Evolutionary conservation across 2,329 filamentous ascomycete species (phyloP).

Genomic region (Tolypocladium album): DNA sequence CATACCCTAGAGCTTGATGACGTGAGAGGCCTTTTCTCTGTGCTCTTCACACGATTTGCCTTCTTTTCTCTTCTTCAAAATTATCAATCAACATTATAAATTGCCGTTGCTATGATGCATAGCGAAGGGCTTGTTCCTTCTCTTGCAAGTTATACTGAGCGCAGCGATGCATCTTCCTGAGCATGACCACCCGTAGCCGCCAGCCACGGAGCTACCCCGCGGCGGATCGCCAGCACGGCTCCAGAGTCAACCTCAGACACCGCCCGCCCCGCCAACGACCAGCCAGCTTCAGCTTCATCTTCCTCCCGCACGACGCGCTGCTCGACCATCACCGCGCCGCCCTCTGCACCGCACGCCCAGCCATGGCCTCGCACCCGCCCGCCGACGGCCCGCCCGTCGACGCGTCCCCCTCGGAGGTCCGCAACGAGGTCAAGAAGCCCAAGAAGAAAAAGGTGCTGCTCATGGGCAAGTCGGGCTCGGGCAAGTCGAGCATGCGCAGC

Average conservation of each 20-base stretch:
- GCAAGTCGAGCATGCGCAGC: slow-evolving; percentile 95
- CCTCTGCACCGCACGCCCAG: background rate
- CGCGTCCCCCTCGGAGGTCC: slow-evolving; percentile 18
- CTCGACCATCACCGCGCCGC: background rate
- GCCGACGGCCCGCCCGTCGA: background rate
- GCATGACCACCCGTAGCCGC: no score
- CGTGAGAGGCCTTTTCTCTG: no score
- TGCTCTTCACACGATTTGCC: no score
- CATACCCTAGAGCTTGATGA: no score
- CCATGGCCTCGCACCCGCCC: slow-evolving; percentile 4
- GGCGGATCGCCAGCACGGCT: background rate
- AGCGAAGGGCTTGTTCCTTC: no score
- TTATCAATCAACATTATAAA: no score
- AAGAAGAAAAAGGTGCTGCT: slow-evolving; percentile 82
- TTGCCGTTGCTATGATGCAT: no score
- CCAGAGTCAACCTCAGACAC: background rate
- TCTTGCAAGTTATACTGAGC: no score
- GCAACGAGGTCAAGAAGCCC: slow-evolving; percentile 49
- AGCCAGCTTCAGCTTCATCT: background rate
- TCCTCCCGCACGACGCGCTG: background rate
- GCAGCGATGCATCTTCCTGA: no score
- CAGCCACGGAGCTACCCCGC: background rate
- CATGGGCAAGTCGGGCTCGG: slow-evolving; percentile 94
- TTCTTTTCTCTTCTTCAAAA: no score
- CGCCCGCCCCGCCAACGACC: background rate